Evolutionary conservation across 176 grass and related monocot species (phyloP), one percentile per base, ranked within the genome.

Genomic region (Canna indica): DNA sequence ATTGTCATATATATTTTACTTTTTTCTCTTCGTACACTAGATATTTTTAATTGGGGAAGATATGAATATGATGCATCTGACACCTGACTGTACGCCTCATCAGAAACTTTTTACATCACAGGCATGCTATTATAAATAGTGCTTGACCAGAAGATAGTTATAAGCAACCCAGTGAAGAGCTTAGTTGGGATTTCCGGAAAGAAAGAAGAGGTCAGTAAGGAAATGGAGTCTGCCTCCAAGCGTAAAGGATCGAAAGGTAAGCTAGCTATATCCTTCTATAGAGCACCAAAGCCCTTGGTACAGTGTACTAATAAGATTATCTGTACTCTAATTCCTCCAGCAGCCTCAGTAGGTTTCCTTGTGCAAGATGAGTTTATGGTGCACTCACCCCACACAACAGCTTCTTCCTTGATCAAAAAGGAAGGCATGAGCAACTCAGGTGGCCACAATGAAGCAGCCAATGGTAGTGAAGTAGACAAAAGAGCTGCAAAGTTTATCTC

Each of bases 401-500:
- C 54, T 9, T 38, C 71, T 25, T 42, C 54, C 71, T 32, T 53
- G 7, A 20, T 11, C n/a, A 41, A 73, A 17, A 73, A 20, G 35
- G 54, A 44, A 25, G 71, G 52, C 29, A 36, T 15, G 20, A 35
- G 54, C 24, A 54, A 73, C 48, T 30, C 41, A 8, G 29, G 32
- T 73, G 25, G 36, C 24, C 20, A 31, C 2, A 22, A 59, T 10
- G 47, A 54, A 36, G 69, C 5, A 30, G 69, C 29, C 35, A 67
- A 48, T 30, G 28, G 44, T 8, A 11, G 47, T 17, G 81, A 86
- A 36, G 67, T 83, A 3, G 83, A 90, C 72, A 71, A 35, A 22
- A 78, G 59, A 4, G 83, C 87, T 18, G 74, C 70, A 36, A 20
- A 54, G 24, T 90, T 80, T 57, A 90, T 90, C 70, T 81, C 77